Conservation (phyloP, 164 flowering plant species). For the Tinospora cordifolia region DNA sequence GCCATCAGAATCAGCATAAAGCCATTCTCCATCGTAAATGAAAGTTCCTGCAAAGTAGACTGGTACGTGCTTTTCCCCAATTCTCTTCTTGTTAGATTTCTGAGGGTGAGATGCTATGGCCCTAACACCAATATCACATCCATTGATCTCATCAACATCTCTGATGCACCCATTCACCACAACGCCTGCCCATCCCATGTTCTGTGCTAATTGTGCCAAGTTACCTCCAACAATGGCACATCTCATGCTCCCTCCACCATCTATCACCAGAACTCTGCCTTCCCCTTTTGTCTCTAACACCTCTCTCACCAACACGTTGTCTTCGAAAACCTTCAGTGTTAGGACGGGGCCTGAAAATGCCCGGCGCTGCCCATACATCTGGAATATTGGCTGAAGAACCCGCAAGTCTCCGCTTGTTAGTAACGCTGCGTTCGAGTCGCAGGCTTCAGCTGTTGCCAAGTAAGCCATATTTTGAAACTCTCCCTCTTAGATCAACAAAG, state of each 20-base stretch:
- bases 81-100: conserved; percentile 54
- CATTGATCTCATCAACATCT: conserved; percentile 72
- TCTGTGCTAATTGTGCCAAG: conserved; percentile 56
- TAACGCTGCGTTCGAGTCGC: conserved; percentile 47
- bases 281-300: conserved; percentile 57
- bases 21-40: conserved; percentile 68
- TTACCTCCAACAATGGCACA: conserved; percentile 75
- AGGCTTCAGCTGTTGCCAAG: conserved; percentile 57
- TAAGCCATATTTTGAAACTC: conserved; percentile 30
- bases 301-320: conserved; percentile 62
- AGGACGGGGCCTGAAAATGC: conserved; percentile 57
- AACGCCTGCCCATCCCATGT: conserved; percentile 64
- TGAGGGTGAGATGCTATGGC: conserved; percentile 57
- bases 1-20: conserved; percentile 73
- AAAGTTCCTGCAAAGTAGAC: conserved; percentile 41
- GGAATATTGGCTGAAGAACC: conserved; percentile 48
- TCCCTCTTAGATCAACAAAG: too few species aligned
- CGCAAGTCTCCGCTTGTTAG: conserved; percentile 50
- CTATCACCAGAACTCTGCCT: conserved; percentile 67
- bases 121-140: conserved; percentile 60
- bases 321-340: conserved; percentile 65
- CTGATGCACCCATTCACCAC: conserved; percentile 68
- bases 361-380: conserved; percentile 43
- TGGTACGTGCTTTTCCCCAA: conserved; percentile 57
- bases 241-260: conserved; percentile 70